Percentiles rank a stretch among this genome's conserved stretches.
phyloP scores from a whole-genome alignment of 148 eudicot species.

The Nepenthes mirabilis region DNA sequence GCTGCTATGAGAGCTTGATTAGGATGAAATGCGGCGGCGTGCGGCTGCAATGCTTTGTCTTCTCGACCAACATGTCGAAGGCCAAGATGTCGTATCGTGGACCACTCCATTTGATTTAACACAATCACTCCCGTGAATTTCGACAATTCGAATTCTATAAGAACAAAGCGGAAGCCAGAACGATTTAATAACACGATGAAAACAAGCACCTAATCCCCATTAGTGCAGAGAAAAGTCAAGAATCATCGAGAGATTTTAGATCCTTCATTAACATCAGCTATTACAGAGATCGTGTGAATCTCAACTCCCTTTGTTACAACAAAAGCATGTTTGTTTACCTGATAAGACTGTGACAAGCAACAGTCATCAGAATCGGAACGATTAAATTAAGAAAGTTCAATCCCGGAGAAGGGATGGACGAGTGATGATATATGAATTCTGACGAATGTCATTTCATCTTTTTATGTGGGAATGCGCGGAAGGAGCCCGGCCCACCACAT shows the following conservation, averaged over 20 bases:
- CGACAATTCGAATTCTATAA: background rate
- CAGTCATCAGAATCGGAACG: slow-evolving; percentile 6
- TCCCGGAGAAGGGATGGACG: background rate
- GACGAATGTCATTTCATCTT: too few species aligned
- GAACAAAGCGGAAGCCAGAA: background rate
- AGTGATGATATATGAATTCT: too few species aligned
- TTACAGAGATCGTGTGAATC: background rate
- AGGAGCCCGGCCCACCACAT: too few species aligned
- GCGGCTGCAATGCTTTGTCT: slow-evolving; percentile 81
- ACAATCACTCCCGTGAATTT: background rate
- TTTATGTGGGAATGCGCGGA: too few species aligned
- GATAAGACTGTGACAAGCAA: too few species aligned
- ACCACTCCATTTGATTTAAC: slow-evolving; percentile 70
- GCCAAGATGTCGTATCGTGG: slow-evolving; percentile 84
- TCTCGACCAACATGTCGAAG: slow-evolving; percentile 92
- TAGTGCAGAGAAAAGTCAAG: slow-evolving; percentile 8
- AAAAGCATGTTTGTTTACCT: too few species aligned
- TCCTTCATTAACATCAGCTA: background rate
- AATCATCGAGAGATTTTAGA: slow-evolving; percentile 1
- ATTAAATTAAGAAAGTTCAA: slow-evolving; percentile 1
- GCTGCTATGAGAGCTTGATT: slow-evolving; percentile 62
- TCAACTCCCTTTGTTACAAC: too few species aligned
- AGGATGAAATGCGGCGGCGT: slow-evolving; percentile 93
- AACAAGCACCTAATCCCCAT: background rate
- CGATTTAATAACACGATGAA: background rate